Conservation (phyloP, 78 protist genomes). For the Dictyostelium citrinum region DNA sequence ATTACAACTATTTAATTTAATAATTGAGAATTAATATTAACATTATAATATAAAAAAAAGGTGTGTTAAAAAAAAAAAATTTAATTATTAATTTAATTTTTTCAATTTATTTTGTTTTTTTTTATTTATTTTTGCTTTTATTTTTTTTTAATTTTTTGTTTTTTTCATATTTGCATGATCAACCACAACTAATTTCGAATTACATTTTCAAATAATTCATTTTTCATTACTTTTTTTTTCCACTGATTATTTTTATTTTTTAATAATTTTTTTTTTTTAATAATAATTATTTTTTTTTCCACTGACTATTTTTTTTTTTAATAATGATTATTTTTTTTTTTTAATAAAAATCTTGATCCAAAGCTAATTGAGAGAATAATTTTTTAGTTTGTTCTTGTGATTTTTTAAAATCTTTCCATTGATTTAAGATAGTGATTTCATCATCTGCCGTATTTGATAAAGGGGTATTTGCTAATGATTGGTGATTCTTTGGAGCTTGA, state of each 20-base stretch:
- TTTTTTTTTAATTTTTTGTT: background rate
- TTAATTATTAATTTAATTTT: background rate
- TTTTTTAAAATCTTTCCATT: constrained; percentile 59
- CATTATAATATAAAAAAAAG: background rate
- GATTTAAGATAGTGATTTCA: background rate
- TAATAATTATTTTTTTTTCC: background rate
- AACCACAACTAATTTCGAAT: background rate
- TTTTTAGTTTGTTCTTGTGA: constrained; percentile 8
- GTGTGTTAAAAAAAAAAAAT: background rate
- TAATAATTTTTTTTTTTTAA: too few species aligned
- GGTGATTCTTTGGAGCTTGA: constrained; percentile 5
- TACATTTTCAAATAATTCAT: background rate
- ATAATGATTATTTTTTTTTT: background rate
- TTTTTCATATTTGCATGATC: background rate
- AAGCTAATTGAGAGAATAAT: constrained; percentile 28
- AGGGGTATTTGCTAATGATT: background rate
- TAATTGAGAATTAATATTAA: background rate
- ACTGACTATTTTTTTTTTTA: background rate
- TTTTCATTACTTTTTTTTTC: background rate
- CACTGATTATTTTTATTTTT: too few species aligned
- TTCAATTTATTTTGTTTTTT: background rate
- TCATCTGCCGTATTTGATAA: background rate
- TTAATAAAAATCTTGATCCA: constrained; percentile 75
- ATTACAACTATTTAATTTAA: background rate
- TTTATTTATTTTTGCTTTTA: too few species aligned